Conservation (phyloP, 441 rosid species). For the Erodium trifolium region DNA sequence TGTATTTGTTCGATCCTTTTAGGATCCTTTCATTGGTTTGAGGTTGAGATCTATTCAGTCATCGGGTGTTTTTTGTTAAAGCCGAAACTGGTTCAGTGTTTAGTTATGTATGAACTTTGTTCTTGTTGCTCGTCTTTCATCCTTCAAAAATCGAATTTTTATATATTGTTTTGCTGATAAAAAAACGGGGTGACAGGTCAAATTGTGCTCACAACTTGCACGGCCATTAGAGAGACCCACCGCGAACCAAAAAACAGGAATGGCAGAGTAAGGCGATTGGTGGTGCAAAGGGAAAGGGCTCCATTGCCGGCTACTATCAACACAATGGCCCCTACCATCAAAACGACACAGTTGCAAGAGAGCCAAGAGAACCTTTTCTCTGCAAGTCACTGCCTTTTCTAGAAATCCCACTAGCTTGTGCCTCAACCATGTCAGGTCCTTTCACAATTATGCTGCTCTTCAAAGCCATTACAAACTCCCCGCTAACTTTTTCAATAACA, state of each 20-base stretch:
- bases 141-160: too few species aligned
- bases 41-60: too few species aligned
- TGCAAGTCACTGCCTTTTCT: constrained; percentile 21
- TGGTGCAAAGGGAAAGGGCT: constrained; percentile 19
- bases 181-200: too few species aligned
- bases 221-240: constrained; percentile 28
- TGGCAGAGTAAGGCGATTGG: constrained; percentile 16
- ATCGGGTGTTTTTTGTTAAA: too few species aligned
- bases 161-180: too few species aligned
- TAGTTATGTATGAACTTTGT: too few species aligned
- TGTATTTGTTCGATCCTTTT: too few species aligned
- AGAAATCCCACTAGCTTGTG: constrained; percentile 32
- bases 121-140: too few species aligned
- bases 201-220: too few species aligned
- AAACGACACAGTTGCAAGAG: constrained; percentile 11
- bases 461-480: not conserved
- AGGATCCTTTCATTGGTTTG: too few species aligned
- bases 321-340: constrained; percentile 11
- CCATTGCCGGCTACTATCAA: constrained; percentile 32
- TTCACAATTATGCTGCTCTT: constrained; percentile 1
- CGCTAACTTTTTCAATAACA: not conserved
- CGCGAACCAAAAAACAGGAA: constrained; percentile 31
- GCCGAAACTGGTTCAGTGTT: too few species aligned
- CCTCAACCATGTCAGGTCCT: not conserved
- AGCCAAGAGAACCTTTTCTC: not conserved